Percentiles rank a stretch among this genome's conserved stretches.
Evolutionary conservation across 2,329 filamentous ascomycete species (phyloP).

Genomic region (Fusarium hostae): DNA sequence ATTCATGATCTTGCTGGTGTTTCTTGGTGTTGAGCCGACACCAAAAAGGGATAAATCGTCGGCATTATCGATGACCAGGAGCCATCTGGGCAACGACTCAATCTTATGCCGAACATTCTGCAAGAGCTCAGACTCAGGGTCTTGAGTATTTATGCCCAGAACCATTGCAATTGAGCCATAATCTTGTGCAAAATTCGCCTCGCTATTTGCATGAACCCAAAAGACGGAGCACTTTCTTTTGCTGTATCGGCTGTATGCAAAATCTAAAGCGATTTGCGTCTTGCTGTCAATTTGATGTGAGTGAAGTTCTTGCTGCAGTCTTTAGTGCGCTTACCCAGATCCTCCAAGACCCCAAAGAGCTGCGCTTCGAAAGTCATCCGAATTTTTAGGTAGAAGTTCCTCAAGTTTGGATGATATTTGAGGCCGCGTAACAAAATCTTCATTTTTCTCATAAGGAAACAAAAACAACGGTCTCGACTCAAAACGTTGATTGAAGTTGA

Average conservation of each 20-base stretch:
- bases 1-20: constrained; percentile 4
- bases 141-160: constrained; percentile 34
- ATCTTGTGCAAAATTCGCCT: constrained; percentile 47
- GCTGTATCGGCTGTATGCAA: constrained; percentile 44
- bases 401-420: constrained; percentile 16
- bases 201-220: constrained; percentile 52
- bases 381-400: not conserved
- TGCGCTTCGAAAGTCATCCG: not conserved
- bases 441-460: constrained; percentile 31
- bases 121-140: constrained; percentile 38
- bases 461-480: not conserved
- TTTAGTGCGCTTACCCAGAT: constrained; percentile 19
- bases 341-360: constrained; percentile 32
- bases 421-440: constrained; percentile 11
- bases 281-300: constrained; percentile 44
- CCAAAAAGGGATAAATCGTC: constrained; percentile 48
- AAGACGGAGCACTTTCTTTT: constrained; percentile 47
- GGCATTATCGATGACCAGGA: constrained; percentile 50
- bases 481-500: not conserved
- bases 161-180: constrained; percentile 47
- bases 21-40: not conserved
- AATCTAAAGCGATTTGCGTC: constrained; percentile 53
- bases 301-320: not conserved
- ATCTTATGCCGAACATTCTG: constrained; percentile 29
- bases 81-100: constrained; percentile 38